Base-by-base conservation (phyloP, 208 protist species). In the Trypanosoma rangeli region DNA sequence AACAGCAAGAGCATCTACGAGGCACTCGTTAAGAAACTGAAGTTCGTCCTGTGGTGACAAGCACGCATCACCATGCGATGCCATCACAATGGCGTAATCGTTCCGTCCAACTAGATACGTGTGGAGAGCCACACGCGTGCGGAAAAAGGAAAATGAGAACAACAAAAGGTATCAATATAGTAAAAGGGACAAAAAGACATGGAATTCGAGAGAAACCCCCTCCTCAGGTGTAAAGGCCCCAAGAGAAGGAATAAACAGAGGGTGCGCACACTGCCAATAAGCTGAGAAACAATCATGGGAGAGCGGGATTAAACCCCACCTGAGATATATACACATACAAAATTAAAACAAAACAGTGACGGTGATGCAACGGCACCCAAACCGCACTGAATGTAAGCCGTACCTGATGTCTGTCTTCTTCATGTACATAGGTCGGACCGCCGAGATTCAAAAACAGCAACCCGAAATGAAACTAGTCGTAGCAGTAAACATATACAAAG, bases 21-120 rank as follows among this genome's bases (percentile, higher is more conserved):
- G 76, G 56, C 80, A 90, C 49, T 83, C 63, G 62, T 93, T 93
- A 3, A 93, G 69, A 24, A 93, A 76, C 4, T 77, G 64, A 28
- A 90, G 64, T 42, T 87, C 85, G 42, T 62, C 59, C 39, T 77
- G 26, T 29, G 37, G 18, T 9, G 39, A 35, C 16, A 16, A 18
- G 9, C 31, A 18, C 24, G 35, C 44, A 56, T 24, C 52, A 24
- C 24, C 5, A 3, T 56, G 24, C 52, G 20, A 4, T 15, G 52
- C 57, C 57, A 62, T 28, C 57, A 49, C 35, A 13, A 26, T 28
- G 35, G 37, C 24, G 5, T 10, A 7, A 20, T 9, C 35, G 26
- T 44, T 49, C 31, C 57, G 8, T 4, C 8, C 57, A 62, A 56
- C 26, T 18, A 29, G 4, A 15, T 22, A 15, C 15, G 24, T 12